Evolutionary conservation across 164 flowering plant genomes (phyloP).

Genomic region (Umbilicus rupestris): DNA sequence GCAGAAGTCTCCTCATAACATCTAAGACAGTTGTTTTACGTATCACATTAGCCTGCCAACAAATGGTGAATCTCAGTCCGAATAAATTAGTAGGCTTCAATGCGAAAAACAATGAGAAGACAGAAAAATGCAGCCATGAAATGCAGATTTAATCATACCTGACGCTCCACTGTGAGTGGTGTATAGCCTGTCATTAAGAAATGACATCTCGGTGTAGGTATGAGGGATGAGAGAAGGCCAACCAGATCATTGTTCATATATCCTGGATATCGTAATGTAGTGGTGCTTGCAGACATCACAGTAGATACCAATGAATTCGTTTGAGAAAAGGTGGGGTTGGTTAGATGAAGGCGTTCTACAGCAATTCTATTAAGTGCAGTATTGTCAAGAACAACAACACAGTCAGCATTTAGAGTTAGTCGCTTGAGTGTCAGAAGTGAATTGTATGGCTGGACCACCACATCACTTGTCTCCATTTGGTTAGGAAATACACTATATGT

Average conservation of each 20-base stretch:
- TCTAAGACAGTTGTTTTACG: conserved; percentile 98
- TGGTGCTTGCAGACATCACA: conserved; percentile 99
- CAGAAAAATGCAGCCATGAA: neutral
- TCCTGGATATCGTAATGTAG: conserved; percentile 96
- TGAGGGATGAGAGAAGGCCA: conserved; percentile 96
- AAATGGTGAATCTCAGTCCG: conserved; percentile 7
- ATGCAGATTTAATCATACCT: conserved; percentile 33
- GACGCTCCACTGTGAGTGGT: conserved; percentile 96
- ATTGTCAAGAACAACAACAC: conserved; percentile 99
- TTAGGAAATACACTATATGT: conserved; percentile 99
- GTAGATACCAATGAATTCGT: conserved; percentile 98
- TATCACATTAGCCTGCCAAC: conserved; percentile 89
- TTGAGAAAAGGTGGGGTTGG: conserved; percentile 88
- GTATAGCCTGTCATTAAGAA: conserved; percentile 99
- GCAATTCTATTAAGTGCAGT: conserved; percentile 95
- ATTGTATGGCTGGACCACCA: conserved; percentile 98
- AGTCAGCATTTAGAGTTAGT: conserved; percentile 91
- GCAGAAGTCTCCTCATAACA: conserved; percentile 99
- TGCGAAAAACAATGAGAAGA: neutral
- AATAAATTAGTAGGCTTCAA: neutral
- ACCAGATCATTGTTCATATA: conserved; percentile 99
- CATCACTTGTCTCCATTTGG: conserved; percentile 99
- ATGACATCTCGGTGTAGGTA: conserved; percentile 99
- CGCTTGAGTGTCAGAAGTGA: conserved; percentile 95
- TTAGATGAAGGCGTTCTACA: conserved; percentile 88